Evolutionary conservation across 2,329 filamentous ascomycete species (phyloP), one percentile per base, ranked within the genome.

Genomic region (Botrytis fabae): DNA sequence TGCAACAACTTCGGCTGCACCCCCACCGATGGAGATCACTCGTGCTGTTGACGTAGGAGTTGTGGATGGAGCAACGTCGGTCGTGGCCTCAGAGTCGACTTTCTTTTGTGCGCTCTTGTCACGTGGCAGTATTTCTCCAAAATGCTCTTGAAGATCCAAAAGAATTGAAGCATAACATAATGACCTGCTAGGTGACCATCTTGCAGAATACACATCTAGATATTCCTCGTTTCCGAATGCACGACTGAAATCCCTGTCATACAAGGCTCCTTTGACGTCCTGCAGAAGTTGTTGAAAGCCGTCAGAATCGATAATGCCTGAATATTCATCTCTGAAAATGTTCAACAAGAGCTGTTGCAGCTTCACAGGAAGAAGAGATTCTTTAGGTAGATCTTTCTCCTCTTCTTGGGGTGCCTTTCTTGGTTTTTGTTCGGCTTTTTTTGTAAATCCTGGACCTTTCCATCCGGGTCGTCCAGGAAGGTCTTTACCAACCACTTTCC

Each of bases 181-280:
- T 0, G 94, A 92, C 70, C 96, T 87, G 70, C 92, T 92, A 2
- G 95, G 93, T 82, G 94, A 97, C 95, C 95, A 99, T 78, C 96
- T 85, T 71, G 93, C 89, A 14, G 94, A 93, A 84, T 99, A 99
- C 16, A 92, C 93, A 74, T 92, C 89, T 28, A 98, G 86, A 78
- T 91, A 88, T 62, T 92, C 89, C 72, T 89, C 86, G 63, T 86
- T 86, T 0, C 90, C 90, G 83, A 98, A 99, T 0, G 95, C 95
- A 25, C 85, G 84, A 20, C 86, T 86, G 82, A 98, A 98, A 81
- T 98, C 93, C 46, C 96, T 89, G 73, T 92, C 90, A 81, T 92
- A 98, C 14, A 99, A 86, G 76, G 95, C 93, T 12, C 90, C 86
- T 82, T 98, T 99, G 75, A 98, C 89, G 70, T 91, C 89, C 80